Conservation (phyloP, 2,329 filamentous ascomycete genomes). For the Hypoxylon sp. region DNA sequence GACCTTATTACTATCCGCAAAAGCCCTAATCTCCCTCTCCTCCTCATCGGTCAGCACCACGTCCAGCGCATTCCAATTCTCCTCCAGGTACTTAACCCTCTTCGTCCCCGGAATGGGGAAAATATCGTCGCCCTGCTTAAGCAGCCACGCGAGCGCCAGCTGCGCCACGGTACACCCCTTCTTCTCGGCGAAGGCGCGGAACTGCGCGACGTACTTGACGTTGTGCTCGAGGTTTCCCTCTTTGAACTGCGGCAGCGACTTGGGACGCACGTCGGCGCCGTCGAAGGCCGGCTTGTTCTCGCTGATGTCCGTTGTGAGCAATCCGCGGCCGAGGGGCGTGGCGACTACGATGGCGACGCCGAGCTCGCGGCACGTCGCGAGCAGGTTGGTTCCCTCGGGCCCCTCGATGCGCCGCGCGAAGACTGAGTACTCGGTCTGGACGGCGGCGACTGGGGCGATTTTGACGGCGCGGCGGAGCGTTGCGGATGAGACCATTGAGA, state of each 20-base stretch:
- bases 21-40: slow-evolving; percentile 44
- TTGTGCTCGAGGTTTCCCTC: slow-evolving; percentile 67
- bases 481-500: slow-evolving; percentile 64
- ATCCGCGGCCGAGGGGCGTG: slow-evolving; percentile 60
- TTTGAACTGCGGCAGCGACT: slow-evolving; percentile 59
- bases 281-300: slow-evolving; percentile 56
- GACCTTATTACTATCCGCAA: slow-evolving; percentile 32
- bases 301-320: slow-evolving; percentile 61
- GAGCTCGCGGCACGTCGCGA: slow-evolving; percentile 63
- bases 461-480: slow-evolving; percentile 66
- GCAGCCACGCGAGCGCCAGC: slow-evolving; percentile 71
- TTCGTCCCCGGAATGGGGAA: slow-evolving; percentile 60
- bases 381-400: slow-evolving; percentile 55
- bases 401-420: slow-evolving; percentile 65
- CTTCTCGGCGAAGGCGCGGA: slow-evolving; percentile 49
- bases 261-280: slow-evolving; percentile 54
- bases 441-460: slow-evolving; percentile 65
- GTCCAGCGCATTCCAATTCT: slow-evolving; percentile 52
- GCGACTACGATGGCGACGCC: slow-evolving; percentile 62
- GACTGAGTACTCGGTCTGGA: slow-evolving; percentile 69
- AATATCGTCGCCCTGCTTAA: slow-evolving; percentile 62
- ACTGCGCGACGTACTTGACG: slow-evolving; percentile 51
- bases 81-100: slow-evolving; percentile 56
- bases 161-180: slow-evolving; percentile 65
- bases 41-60: slow-evolving; percentile 50